Evolutionary conservation across 2,329 filamentous ascomycete species (phyloP), one percentile per base, ranked within the genome.

Genomic region (Chrysoporthe deuterocubensis): DNA sequence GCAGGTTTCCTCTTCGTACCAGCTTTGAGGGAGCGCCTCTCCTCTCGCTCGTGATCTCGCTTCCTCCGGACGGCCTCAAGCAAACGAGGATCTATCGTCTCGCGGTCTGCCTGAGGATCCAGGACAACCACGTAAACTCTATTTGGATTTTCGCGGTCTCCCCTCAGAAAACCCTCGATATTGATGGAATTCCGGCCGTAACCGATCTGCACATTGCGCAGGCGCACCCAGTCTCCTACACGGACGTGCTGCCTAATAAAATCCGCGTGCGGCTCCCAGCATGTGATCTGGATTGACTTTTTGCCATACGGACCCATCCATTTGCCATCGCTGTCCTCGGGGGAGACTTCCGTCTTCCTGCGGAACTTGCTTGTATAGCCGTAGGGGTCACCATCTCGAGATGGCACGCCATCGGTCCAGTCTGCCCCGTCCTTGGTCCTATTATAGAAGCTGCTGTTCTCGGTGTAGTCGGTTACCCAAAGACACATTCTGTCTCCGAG

Each of bases 381-480:
- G 69, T 80, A 87, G 0, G 80, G 76, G 71, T 90, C 87, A 4
- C 85, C 85, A 59, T 87, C 84, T 5, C 76, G 75, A 3, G 70
- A 76, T 6, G 72, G 65, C 4, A 72, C 72, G 7, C 76, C 76
- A 1, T 76, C 71, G 2, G 76, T 71, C 32, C 71, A 73, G 1
- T 76, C 71, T 2, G 77, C 71, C 26, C 70, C 73, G 34, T 75
- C 74, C 68, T 73, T 78, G 13, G 74, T 73, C 61, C 80, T 88
- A 46, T 88, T 78, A 71, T 84, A 90, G 67, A 97, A 89, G 0
- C 74, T 69, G 0, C 82, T 74, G 73, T 97, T 93, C 62, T 87
- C 80, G 0, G 93, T 96, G 76, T 94, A 97, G 77, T 97, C 94
- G 0, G 92, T 91, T 21, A 97, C 81, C 81, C 94, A 94, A 0